Evolutionary conservation across 805 yeast genomes (phyloP), one percentile per base, ranked within the genome.

Genomic region (Metschnikowia hibisci): DNA sequence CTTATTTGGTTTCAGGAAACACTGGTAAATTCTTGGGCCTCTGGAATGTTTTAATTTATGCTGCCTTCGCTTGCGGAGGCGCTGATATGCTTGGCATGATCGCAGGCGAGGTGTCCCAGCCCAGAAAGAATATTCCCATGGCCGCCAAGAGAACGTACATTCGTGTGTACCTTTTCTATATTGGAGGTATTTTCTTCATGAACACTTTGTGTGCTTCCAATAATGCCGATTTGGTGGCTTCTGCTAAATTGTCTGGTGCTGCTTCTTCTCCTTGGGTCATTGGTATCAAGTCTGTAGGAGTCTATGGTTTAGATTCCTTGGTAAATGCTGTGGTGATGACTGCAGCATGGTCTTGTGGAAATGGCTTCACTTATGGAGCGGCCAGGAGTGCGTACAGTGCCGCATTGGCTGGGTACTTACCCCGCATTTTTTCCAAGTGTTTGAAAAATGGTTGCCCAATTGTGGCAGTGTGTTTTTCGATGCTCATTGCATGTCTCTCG

Each of bases 321-420:
- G 67, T 65, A 15, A 66, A 66, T 47, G 66, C 61, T 2, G 58
- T 58, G 15, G 54, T 65, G 25, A 61, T 66, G 48, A 46, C 64
- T 10, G 55, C 70, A 2, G 68, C 68, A 3, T 65, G 66, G 64
- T 62, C 67, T 15, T 63, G 69, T 48, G 71, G 69, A 35, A 64
- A 62, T 44, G 67, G 62, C 2, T 65, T 62, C 44, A 53, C 59
- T 20, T 66, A 62, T 41, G 64, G 64, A n/a, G 63, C 70, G 5
- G 60, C 67, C 18, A 57, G 70, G 60, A 48, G 58, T 27, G 59
- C 63, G 4, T 66, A 63, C 53, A 77, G 93, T 1, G 84, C 90
- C 0, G 82, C 87, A 52, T 81, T 89, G 28, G 89, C 95, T 2
- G 96, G 95, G 41, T 87, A 87, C 60, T 84, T 91, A 1, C 96